A percentile compares a stretch with the other conserved stretches of the same genome.
Evolutionary conservation across 148 eudicot species (phyloP).

Genomic region (Chenopodium formosanum): DNA sequence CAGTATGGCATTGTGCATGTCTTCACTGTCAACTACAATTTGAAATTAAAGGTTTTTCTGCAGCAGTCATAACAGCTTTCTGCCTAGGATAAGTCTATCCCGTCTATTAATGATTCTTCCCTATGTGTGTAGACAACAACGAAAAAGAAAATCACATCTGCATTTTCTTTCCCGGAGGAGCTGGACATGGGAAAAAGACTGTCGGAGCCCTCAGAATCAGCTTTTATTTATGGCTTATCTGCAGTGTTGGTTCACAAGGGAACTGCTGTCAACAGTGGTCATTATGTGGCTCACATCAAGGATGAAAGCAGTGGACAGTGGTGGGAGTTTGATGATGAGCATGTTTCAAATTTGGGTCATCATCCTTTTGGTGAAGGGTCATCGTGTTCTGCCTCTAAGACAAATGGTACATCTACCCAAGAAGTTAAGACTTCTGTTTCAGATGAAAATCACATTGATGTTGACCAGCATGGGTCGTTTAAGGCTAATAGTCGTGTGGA

Average conservation of each 20-base stretch:
- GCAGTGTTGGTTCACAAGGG: slow-evolving; percentile 97
- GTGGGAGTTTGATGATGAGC: slow-evolving; percentile 99
- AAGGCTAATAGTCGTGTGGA: slow-evolving; percentile 35
- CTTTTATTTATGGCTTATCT: slow-evolving; percentile 72
- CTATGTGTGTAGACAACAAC: slow-evolving; percentile 61
- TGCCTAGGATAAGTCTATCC: neutral
- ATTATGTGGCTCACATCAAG: slow-evolving; percentile 88
- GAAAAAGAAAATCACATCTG: slow-evolving; percentile 90
- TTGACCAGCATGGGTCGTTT: slow-evolving; percentile 29
- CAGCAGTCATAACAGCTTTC: slow-evolving; percentile 5
- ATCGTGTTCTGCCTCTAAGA: slow-evolving; percentile 49
- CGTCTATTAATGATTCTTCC: slow-evolving; percentile 3
- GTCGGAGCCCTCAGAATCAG: slow-evolving; percentile 48
- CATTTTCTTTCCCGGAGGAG: slow-evolving; percentile 78
- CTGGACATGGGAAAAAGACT: slow-evolving; percentile 79
- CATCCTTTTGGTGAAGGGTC: slow-evolving; percentile 87
- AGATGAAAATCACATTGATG: slow-evolving; percentile 34
- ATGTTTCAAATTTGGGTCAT: slow-evolving; percentile 69
- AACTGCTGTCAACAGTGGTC: slow-evolving; percentile 94
- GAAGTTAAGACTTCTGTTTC: slow-evolving; percentile 34
- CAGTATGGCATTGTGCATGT: neutral
- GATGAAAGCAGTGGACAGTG: slow-evolving; percentile 76
- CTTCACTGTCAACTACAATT: neutral
- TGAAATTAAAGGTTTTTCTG: neutral
- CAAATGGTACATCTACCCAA: slow-evolving; percentile 39